Evolutionary conservation across 495 filamentous ascomycete genomes (phyloP).

Genomic region (Penicillium roqueforti): DNA sequence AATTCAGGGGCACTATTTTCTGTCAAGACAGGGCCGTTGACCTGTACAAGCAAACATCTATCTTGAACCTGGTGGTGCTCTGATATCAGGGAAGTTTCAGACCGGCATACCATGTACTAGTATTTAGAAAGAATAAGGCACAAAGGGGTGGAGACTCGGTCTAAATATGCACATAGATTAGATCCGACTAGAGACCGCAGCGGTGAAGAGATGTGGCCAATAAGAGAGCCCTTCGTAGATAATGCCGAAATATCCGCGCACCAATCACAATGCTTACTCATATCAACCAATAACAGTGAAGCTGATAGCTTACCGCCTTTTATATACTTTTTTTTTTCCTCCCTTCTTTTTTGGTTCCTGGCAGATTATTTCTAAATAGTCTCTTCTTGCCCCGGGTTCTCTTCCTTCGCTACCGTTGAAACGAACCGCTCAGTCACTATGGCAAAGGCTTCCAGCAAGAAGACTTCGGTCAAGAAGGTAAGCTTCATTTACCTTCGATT

Average conservation of each 20-base stretch:
- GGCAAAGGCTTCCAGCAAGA: constrained; percentile 32
- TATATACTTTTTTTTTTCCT: constrained; percentile 30
- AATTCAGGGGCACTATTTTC: too few species aligned
- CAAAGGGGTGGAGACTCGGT: too few species aligned
- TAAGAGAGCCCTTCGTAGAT: too few species aligned
- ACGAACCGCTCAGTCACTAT: constrained; percentile 18
- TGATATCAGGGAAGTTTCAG: too few species aligned
- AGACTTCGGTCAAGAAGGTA: constrained; percentile 39
- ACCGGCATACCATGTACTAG: too few species aligned
- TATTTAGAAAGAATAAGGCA: too few species aligned
- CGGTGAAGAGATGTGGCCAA: not conserved
- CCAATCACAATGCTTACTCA: not conserved
- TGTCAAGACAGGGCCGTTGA: too few species aligned
- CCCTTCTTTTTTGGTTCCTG: constrained; percentile 33
- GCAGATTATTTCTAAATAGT: constrained; percentile 11
- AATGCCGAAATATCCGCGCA: not conserved
- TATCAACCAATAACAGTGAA: constrained; percentile 21
- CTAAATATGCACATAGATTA: too few species aligned
- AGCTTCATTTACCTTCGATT: constrained; percentile 1
- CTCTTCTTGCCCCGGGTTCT: constrained; percentile 4
- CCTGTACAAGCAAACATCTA: too few species aligned
- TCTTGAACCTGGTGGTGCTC: too few species aligned
- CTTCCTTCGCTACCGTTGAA: not conserved
- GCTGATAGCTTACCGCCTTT: constrained; percentile 20
- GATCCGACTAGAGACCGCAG: too few species aligned